phyloP scores from a whole-genome alignment of 2,329 filamentous ascomycete species.

The Clarireedia paspali region DNA sequence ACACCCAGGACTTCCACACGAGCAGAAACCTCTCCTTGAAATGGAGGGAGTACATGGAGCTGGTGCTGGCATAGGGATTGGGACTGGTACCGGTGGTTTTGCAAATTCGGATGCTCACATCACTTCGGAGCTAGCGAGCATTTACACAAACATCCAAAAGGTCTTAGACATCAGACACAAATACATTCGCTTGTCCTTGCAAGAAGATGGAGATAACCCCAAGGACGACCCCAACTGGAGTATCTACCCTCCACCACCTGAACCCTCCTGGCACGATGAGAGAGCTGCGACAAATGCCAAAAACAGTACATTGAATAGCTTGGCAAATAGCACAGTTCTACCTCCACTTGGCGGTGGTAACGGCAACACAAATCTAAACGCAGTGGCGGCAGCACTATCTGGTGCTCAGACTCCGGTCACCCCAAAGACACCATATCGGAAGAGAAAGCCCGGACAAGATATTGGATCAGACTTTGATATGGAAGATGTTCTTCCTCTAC shows the following conservation, averaged over 20 bases:
- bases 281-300: slow-evolving; percentile 22
- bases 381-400: neutral
- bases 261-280: slow-evolving; percentile 75
- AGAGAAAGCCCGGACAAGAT: slow-evolving; percentile 77
- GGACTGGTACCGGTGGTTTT: slow-evolving; percentile 53
- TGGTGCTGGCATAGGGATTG: slow-evolving; percentile 51
- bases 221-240: slow-evolving; percentile 76
- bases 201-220: slow-evolving; percentile 77
- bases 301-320: slow-evolving; percentile 42
- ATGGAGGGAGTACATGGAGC: slow-evolving; percentile 50
- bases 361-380: slow-evolving; percentile 3
- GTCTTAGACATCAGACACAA: slow-evolving; percentile 83
- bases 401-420: slow-evolving; percentile 28
- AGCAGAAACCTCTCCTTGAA: slow-evolving; percentile 43
- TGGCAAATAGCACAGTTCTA: slow-evolving; percentile 29
- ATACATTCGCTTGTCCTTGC: slow-evolving; percentile 79
- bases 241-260: slow-evolving; percentile 86
- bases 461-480: slow-evolving; percentile 91
- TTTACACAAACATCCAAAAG: slow-evolving; percentile 85
- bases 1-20: slow-evolving; percentile 45
- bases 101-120: slow-evolving; percentile 70
- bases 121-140: slow-evolving; percentile 73
- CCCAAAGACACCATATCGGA: slow-evolving; percentile 45
- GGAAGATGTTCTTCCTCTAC: slow-evolving; percentile 67
- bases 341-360: slow-evolving; percentile 25